Conservation (phyloP, 495 filamentous ascomycete genomes). For the Podospora tetraspora region DNA sequence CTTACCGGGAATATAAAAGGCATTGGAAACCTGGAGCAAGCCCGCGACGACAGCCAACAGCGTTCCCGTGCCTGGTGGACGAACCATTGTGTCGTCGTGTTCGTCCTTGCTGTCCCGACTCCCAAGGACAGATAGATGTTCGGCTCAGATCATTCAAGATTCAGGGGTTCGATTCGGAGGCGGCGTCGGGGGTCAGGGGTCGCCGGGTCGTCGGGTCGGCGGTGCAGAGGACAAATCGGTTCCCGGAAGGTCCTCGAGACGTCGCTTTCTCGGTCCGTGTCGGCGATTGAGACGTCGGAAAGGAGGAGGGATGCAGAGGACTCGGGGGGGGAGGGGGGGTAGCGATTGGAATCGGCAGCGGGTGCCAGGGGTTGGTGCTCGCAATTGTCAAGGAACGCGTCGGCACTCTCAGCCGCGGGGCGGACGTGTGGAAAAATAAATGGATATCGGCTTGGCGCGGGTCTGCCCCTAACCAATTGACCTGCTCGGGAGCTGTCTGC, state of each 20-base stretch:
- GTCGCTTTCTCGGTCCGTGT: conserved; percentile 1
- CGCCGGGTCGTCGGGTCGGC: neutral
- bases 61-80: conserved; percentile 20
- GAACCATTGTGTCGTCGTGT: conserved; percentile 22
- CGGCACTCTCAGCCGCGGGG: neutral
- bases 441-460: neutral
- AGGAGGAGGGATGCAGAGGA: neutral
- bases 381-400: neutral
- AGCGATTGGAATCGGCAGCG: conserved; percentile 59
- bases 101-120: neutral
- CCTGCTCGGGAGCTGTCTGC: neutral
- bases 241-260: neutral
- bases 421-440: neutral
- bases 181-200: neutral
- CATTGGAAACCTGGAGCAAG: conserved; percentile 37
- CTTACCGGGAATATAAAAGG: conserved; percentile 79
- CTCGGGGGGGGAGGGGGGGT: conserved; percentile 17
- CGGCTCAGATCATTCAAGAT: neutral
- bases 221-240: neutral
- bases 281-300: neutral
- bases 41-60: conserved; percentile 28
- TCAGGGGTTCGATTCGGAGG: neutral
- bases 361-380: conserved; percentile 38
- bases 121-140: neutral
- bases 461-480: neutral